Percentiles rank a stretch among this genome's conserved stretches.
Conservation (phyloP, 305 asterid genomes). For the Fraxinus floribunda region DNA sequence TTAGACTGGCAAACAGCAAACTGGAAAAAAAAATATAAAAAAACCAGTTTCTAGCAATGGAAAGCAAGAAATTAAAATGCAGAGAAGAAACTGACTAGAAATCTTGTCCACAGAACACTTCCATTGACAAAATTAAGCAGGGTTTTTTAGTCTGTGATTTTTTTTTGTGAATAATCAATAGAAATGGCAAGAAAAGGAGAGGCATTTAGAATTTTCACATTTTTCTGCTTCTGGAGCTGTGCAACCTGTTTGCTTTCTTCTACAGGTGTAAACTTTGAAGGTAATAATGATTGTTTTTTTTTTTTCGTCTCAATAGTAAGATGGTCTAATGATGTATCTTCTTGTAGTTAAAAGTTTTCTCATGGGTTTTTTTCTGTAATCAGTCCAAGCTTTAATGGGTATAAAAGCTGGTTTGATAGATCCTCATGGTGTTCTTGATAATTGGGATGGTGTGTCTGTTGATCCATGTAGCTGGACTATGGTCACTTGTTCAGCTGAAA, state of each 20-base stretch:
- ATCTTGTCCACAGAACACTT: conserved; percentile 5
- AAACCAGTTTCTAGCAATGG: conserved; percentile 23
- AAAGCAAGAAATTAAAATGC: conserved; percentile 21
- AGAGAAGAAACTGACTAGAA: conserved; percentile 12
- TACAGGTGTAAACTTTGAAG: conserved; percentile 56
- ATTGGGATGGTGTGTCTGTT: conserved; percentile 92
- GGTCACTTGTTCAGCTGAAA: conserved; percentile 84
- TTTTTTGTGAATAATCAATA: neutral
- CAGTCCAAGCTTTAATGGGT: conserved; percentile 91
- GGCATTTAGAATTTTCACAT: conserved; percentile 26
- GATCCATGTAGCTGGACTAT: conserved; percentile 99
- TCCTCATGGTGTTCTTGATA: conserved; percentile 91
- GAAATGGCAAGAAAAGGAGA: conserved; percentile 25
- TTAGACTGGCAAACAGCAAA: conserved; percentile 21
- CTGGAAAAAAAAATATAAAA: neutral
- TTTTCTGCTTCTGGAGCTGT: conserved; percentile 29
- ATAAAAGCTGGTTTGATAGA: conserved; percentile 68
- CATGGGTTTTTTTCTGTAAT: neutral
- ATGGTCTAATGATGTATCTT: neutral
- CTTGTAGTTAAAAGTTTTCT: neutral
- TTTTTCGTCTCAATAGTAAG: neutral
- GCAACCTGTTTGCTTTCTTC: conserved; percentile 39
- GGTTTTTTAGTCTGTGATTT: neutral
- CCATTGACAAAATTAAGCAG: conserved; percentile 5
- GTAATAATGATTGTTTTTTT: conserved; percentile 18